Evolutionary conservation across 108 stramenopile species (phyloP).

Genomic region (Craspedostauros australis): DNA sequence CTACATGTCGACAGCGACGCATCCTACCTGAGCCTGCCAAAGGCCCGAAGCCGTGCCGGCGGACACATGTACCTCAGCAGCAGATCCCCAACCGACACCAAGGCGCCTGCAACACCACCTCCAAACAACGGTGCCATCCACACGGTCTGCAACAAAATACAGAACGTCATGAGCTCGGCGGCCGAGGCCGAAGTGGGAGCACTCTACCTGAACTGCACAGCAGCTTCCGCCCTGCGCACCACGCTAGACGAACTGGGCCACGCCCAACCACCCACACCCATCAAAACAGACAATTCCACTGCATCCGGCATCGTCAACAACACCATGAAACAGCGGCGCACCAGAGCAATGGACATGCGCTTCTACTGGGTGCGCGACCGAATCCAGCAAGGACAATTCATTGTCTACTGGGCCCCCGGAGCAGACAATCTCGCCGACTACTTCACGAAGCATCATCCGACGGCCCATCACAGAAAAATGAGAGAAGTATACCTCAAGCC

Average conservation of each 20-base stretch:
- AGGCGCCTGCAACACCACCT: constrained; percentile 10
- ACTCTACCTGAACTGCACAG: constrained; percentile 27
- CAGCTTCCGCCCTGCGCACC: constrained; percentile 9
- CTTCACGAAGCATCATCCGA: constrained; percentile 21
- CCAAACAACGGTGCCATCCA: too few species aligned
- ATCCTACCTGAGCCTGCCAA: constrained; percentile 26
- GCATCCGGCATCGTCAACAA: constrained; percentile 38
- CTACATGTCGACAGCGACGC: constrained; percentile 27
- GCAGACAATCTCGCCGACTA: constrained; percentile 16
- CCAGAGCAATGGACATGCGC: too few species aligned
- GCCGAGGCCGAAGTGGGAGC: constrained; percentile 34
- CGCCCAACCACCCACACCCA: constrained; percentile 37
- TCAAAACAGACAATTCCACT: constrained; percentile 35
- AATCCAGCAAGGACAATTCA: constrained; percentile 2
- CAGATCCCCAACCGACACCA: not conserved
- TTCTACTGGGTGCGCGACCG: constrained; percentile 1
- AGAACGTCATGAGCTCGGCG: constrained; percentile 25
- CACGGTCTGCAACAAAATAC: too few species aligned
- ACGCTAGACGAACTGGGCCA: constrained; percentile 32
- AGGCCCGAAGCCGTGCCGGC: constrained; percentile 25
- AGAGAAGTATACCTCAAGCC: too few species aligned
- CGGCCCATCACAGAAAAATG: too few species aligned
- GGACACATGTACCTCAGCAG: constrained; percentile 15
- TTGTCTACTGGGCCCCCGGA: constrained; percentile 9
- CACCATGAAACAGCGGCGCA: constrained; percentile 35